phyloP scores from a whole-genome alignment of 177 flowering plant species.

The Vitis hybrid region DNA sequence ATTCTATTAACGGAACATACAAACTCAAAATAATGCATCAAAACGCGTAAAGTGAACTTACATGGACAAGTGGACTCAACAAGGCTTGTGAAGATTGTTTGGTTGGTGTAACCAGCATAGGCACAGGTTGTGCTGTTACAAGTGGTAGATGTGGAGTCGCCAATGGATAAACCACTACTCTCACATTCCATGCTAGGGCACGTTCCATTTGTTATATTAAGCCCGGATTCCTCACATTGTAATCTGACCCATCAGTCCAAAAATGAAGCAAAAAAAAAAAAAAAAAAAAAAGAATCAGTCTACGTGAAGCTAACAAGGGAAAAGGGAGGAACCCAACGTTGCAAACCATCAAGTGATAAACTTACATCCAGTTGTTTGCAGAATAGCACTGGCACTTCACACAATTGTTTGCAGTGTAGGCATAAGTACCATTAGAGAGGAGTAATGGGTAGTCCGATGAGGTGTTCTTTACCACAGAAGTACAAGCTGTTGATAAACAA shows the following conservation, averaged over 20 bases:
- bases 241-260: slow-evolving; percentile 35
- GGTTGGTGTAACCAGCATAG: slow-evolving; percentile 59
- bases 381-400: slow-evolving; percentile 66
- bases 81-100: slow-evolving; percentile 37
- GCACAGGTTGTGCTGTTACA: slow-evolving; percentile 49
- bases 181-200: slow-evolving; percentile 60
- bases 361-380: slow-evolving; percentile 59
- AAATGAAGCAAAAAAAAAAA: background rate
- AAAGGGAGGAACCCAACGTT: too few species aligned
- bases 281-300: background rate
- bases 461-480: slow-evolving; percentile 36
- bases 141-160: slow-evolving; percentile 32
- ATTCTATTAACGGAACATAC: too few species aligned
- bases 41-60: slow-evolving; percentile 13
- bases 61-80: slow-evolving; percentile 48
- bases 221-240: slow-evolving; percentile 50
- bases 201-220: slow-evolving; percentile 16
- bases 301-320: background rate
- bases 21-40: too few species aligned
- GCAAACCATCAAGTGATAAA: slow-evolving; percentile 1
- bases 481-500: slow-evolving; percentile 51
- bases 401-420: slow-evolving; percentile 65
- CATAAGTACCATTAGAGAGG: slow-evolving; percentile 64
- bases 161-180: slow-evolving; percentile 33
- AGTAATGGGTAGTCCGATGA: slow-evolving; percentile 64